These are phyloP conservation scores for Phytophthora fragariae DNA, from an alignment of 352 stramenopile species.

Conservation along the genomic window DNA sequence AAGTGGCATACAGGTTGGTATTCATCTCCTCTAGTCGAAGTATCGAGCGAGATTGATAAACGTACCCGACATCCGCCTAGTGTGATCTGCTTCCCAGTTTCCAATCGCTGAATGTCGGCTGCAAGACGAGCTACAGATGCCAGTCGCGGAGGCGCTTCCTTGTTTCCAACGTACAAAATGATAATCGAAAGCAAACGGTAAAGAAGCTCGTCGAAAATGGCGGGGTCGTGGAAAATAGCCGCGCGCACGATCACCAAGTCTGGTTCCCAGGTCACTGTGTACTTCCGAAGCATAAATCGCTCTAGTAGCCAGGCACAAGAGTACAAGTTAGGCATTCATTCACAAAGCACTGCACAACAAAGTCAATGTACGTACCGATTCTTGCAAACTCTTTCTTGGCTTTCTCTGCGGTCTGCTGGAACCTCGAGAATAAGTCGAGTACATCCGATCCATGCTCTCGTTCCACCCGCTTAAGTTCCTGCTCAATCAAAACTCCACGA, in stretches of 20 bases:
- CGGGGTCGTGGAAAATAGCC: conserved; percentile 52
- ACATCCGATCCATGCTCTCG: conserved; percentile 42
- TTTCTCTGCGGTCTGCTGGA: conserved; percentile 56
- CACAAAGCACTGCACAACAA: background rate
- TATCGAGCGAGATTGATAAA: conserved; percentile 3
- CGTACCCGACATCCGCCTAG: conserved; percentile 72
- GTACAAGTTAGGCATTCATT: conserved; percentile 13
- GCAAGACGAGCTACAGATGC: conserved; percentile 59
- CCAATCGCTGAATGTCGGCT: conserved; percentile 52
- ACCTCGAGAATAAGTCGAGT: conserved; percentile 52
- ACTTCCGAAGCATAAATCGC: conserved; percentile 52
- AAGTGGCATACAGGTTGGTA: background rate
- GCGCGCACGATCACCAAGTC: conserved; percentile 48
- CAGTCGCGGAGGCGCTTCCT: conserved; percentile 65
- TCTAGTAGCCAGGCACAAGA: conserved; percentile 45
- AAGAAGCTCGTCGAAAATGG: conserved; percentile 73
- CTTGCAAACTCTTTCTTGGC: conserved; percentile 62
- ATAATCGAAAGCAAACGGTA: conserved; percentile 69
- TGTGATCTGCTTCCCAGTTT: conserved; percentile 75
- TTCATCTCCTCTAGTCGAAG: background rate
- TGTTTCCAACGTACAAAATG: conserved; percentile 60
- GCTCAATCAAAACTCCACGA: background rate
- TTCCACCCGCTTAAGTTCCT: conserved; percentile 66
- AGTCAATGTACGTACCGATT: conserved; percentile 34
- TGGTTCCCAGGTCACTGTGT: conserved; percentile 36